These are phyloP conservation scores for Saccharomyces paradoxus DNA, from an alignment of 805 yeast genomes.

Conservation along the genomic window DNA sequence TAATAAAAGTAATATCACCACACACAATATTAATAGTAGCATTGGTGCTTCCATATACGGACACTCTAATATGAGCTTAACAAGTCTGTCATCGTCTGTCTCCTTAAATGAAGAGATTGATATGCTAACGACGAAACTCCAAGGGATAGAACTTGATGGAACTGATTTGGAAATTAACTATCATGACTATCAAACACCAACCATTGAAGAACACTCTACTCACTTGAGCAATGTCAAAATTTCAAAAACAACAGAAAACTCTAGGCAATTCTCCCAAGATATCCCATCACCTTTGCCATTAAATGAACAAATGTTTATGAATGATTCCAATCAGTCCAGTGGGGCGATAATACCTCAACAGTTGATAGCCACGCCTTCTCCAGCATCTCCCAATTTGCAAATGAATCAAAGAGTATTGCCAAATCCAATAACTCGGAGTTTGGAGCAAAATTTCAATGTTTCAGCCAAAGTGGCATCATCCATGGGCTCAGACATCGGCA, in stretches of 20 bases:
- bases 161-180: conserved; percentile 7
- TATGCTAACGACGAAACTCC: conserved; percentile 7
- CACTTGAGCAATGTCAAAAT: conserved; percentile 13
- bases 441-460: conserved; percentile 22
- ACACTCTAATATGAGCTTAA: conserved; percentile 8
- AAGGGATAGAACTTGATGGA: conserved; percentile 9
- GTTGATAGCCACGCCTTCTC: not conserved
- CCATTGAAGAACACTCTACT: conserved; percentile 7
- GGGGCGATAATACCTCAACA: not conserved
- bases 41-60: not conserved
- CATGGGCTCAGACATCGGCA: conserved; percentile 35
- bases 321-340: not conserved
- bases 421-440: conserved; percentile 22
- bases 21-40: not conserved
- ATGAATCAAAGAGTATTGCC: not conserved
- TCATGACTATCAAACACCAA: conserved; percentile 13
- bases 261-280: not conserved
- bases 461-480: conserved; percentile 25
- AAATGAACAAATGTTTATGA: not conserved
- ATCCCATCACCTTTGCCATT: not conserved
- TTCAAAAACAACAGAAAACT: conserved; percentile 4
- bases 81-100: conserved; percentile 11
- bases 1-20: not conserved
- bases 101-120: conserved; percentile 11
- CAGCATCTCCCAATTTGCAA: not conserved